These are phyloP conservation scores for Aspergillus incahuasiensis DNA, from an alignment of 495 filamentous ascomycete genomes.

Conservation along the genomic window DNA sequence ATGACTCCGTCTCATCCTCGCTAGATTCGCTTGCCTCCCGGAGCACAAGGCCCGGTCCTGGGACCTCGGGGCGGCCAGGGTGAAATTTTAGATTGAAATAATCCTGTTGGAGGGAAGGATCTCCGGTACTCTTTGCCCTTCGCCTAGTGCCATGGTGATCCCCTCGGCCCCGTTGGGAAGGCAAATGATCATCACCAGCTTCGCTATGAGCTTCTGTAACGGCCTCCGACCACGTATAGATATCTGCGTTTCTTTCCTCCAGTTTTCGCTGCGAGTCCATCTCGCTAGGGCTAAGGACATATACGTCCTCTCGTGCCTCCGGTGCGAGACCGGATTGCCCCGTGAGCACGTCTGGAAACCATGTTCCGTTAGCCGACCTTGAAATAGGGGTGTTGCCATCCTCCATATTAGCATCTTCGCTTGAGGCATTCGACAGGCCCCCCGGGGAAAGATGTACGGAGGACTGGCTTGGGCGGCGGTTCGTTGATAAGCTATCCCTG, in stretches of 20 bases:
- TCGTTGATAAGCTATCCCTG: constrained; percentile 18
- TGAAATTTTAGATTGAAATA: constrained; percentile 33
- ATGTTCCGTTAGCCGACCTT: constrained; percentile 29
- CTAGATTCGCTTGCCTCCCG: constrained; percentile 44
- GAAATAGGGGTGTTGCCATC: constrained; percentile 20
- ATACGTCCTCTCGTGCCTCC: constrained; percentile 30
- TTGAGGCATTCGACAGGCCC: constrained; percentile 25
- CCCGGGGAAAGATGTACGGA: constrained; percentile 39
- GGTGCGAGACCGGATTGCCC: constrained; percentile 41
- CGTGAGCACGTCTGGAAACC: constrained; percentile 27
- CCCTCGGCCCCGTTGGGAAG: constrained; percentile 19
- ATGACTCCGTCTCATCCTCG: constrained; percentile 32
- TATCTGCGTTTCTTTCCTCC: constrained; percentile 41
- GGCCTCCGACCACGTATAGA: constrained; percentile 40
- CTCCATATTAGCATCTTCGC: constrained; percentile 23
- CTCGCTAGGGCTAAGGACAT: constrained; percentile 43
- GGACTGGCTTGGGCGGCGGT: constrained; percentile 32
- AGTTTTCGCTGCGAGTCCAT: constrained; percentile 36
- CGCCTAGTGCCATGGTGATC: constrained; percentile 24
- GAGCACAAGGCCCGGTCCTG: constrained; percentile 43
- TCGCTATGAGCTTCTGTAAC: constrained; percentile 42
- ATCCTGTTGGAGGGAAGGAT: constrained; percentile 37
- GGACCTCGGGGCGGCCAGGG: constrained; percentile 26
- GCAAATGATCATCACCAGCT: constrained; percentile 28
- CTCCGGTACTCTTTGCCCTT: constrained; percentile 46